Base-by-base conservation (phyloP, 2,329 filamentous ascomycete species). In the Colletotrichum cereale region DNA sequence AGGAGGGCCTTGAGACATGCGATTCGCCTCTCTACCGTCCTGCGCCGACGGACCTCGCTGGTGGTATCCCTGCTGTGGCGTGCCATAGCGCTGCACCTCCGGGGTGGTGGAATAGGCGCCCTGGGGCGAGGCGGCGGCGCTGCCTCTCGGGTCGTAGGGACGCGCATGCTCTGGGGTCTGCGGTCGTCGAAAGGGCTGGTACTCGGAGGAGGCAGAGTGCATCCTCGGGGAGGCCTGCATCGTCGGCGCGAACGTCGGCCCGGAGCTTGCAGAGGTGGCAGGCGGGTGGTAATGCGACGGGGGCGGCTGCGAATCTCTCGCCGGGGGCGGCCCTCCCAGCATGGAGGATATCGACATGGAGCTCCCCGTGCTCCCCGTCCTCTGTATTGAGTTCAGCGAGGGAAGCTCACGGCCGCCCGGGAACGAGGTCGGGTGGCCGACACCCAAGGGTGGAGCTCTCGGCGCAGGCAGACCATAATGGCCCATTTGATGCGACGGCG, bases 101-200 rank as follows among this genome's bases (percentile, higher is more conserved):
- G 88, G 89, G 0, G 89, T 90, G 3, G 88, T 88, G 8, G 82
- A 83, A 73, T 88, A 88, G 48, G 84, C 79, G 65, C 82, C 82
- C 75, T 86, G 82, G 7, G 87, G 86, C 18, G 88, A 88, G 5
- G 83, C 84, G 21, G 83, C 84, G 3, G 82, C 77, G 73, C 81
- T 80, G 31, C 81, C 82, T 76, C 87, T 82, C 48, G 81, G 82
- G 73, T 84, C 85, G 81, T 89, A 89, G 66, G 83, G 82, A 76
- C 88, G 86, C 57, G 86, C 84, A 72, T 91, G 90, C 55, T 94
- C 92, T n/a, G 92, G 92, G 0, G 92, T 94, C 69, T 93, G 90
- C 2, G 92, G 92, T 72, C 92, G 86, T 73, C 91, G 86, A 78
- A 88, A 92, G 6, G 87, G 85, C 62, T 83, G 84, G 72, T 92